Conservation (phyloP, 1,284 basidiomycete genomes). For the Pterula multifida region DNA sequence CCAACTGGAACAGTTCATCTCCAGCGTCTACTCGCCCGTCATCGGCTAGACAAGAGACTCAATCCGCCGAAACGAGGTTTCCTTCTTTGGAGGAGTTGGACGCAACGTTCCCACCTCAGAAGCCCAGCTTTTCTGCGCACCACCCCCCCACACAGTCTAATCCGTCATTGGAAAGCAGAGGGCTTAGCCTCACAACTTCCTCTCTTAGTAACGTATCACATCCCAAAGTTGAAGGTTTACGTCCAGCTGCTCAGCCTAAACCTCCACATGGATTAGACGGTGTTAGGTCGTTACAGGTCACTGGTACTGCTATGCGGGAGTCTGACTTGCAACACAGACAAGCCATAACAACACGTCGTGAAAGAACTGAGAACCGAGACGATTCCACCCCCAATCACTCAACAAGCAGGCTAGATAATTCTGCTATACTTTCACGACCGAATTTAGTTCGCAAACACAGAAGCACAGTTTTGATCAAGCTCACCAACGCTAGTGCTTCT, state of each 20-base stretch:
- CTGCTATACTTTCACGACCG: slow-evolving; percentile 17
- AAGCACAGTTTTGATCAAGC: slow-evolving; percentile 26
- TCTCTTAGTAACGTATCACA: not conserved
- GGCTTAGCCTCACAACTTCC: not conserved
- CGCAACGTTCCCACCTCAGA: slow-evolving; percentile 30
- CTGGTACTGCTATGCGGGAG: slow-evolving; percentile 43
- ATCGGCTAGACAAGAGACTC: slow-evolving; percentile 21
- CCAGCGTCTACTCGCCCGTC: slow-evolving; percentile 13
- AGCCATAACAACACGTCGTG: slow-evolving; percentile 8
- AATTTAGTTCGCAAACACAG: slow-evolving; percentile 28
- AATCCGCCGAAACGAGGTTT: slow-evolving; percentile 55
- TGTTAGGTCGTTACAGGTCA: slow-evolving; percentile 39
- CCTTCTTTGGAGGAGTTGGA: slow-evolving; percentile 72
- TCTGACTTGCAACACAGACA: slow-evolving; percentile 12
- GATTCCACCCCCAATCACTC: slow-evolving; percentile 2
- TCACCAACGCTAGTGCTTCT: slow-evolving; percentile 8
- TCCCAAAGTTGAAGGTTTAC: not conserved
- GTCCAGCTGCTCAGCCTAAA: not conserved
- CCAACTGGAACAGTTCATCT: slow-evolving; percentile 9
- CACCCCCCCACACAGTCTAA: slow-evolving; percentile 8
- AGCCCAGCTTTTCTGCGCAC: slow-evolving; percentile 15
- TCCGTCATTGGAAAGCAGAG: not conserved
- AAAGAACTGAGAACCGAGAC: slow-evolving; percentile 7
- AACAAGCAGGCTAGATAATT: slow-evolving; percentile 4
- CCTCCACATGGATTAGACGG: slow-evolving; percentile 10